Evolutionary conservation across 805 yeast genomes (phyloP), one percentile per base, ranked within the genome.

Genomic region (Candida takata): DNA sequence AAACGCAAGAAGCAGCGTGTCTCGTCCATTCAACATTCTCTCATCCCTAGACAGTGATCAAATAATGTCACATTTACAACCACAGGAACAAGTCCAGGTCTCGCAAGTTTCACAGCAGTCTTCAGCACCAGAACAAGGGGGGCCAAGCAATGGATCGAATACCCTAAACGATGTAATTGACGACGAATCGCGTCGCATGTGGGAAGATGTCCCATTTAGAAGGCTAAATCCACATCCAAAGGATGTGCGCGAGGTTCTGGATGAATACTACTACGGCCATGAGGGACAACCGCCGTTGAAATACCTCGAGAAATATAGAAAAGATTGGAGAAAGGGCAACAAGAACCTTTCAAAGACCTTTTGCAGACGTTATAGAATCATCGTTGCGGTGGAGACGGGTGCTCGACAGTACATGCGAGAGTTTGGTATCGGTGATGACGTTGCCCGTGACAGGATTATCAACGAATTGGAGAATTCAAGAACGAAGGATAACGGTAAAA

Each of bases 211-310:
- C 3, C 35, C 38, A 3, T 52, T 52, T 40, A 33, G 24, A 15
- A 43, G 43, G 28, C 34, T 52, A 10, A 49, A 52, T 27, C 49
- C 57, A 10, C 40, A 41, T 18, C 54, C 55, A 21, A 44, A 44
- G 29, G 23, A 42, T n/a, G 48, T 56, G 34, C 48, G 54, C 34
- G 56, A 54, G 26, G 51, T 49, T 3, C 21, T 54, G 17, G 55
- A 49, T 27, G 58, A 54, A 35, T 54, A 45, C 28, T 49, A 51
- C 34, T 48, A 32, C 27, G 58, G 58, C 1, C 48, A 36, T 33
- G 43, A 48, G 17, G 54, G 52, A 11, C 57, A 52, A 28, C 57
- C 58, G 4, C 49, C 57, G 3, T 35, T 54, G 17, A 47, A 44
- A 26, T 51, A 45, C 24, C 21, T 54, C 31, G 58, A 54, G 33